Percentiles rank a stretch among this genome's conserved stretches.
These are phyloP conservation scores for Cordyceps fumosorosea DNA, from an alignment of 2,329 filamentous ascomycete species.

Conservation along the genomic window DNA sequence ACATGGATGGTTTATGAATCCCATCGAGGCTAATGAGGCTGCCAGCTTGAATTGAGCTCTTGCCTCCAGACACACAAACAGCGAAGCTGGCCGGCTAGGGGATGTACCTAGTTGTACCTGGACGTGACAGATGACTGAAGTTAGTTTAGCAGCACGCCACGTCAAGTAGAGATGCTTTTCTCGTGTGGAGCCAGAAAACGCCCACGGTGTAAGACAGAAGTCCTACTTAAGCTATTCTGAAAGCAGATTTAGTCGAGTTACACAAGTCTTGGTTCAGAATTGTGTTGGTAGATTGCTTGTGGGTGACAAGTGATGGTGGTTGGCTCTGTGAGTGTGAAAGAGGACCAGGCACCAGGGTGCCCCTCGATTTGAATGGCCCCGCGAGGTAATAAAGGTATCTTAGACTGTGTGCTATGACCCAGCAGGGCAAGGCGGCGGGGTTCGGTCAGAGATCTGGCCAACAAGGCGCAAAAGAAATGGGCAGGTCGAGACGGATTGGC, in stretches of 20 bases:
- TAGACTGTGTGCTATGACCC: background rate
- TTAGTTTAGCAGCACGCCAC: background rate
- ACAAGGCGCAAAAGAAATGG: background rate
- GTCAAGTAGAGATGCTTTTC: background rate
- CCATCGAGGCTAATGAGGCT: background rate
- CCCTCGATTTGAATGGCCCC: background rate
- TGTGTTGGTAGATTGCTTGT: background rate
- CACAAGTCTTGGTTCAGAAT: background rate
- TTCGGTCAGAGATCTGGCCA: conserved; percentile 3
- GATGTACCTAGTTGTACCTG: background rate
- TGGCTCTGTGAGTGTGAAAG: background rate
- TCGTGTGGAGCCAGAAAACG: background rate
- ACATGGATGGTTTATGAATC: background rate
- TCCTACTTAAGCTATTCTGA: background rate
- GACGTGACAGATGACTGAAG: background rate
- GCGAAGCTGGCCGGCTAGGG: background rate
- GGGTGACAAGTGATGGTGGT: background rate
- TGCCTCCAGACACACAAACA: no score
- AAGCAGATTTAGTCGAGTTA: background rate
- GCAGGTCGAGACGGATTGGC: background rate
- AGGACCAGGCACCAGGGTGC: background rate
- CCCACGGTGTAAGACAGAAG: background rate
- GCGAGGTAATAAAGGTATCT: background rate
- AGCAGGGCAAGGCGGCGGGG: background rate
- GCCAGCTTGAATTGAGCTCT: background rate